Base-by-base conservation (phyloP, 371 early-diverging fungal genomes). In the Rhizopus delemar region DNA sequence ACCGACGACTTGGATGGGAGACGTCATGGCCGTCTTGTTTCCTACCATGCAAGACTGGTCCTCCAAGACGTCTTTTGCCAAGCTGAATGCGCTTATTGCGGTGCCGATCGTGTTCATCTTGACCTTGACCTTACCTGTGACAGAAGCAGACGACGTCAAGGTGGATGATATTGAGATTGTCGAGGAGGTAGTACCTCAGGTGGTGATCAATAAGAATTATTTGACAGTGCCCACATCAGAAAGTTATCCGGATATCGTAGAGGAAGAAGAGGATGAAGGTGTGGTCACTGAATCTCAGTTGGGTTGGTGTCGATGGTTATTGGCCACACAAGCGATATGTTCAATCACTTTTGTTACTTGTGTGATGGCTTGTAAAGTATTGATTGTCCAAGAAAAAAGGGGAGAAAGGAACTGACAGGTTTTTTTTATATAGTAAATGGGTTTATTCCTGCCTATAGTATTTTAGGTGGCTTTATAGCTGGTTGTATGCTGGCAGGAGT, bases 111-210 rank as follows among this genome's bases (percentile, higher is more conserved):
- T 82, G 0, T 59, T 88, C 2, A 5, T 85, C 4, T 66, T 88
- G 45, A 83, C 77, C 6, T 52, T 88, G 41, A 86, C 88, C 0
- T 53, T 88, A 22, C 86, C 88, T 33, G 83, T 86, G 31, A 81
- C 77, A 2, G 84, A 87, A 2, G 8, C 46, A 9, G 39, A 39
- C 0, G 39, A 39, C 8, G 12, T 39, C 9, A 12, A 39, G 33
- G 52, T 69, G 4, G 71, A 75, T 41, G 71, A 67, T 58, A 57
- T 71, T 36, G 64, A 71, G 48, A 67, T 69, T 4, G 6, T 33
- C 2, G 46, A 45, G 13, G 46, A 45, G n/a, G 46, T 6, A 6
- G 8, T 45, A 7, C 29, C 51, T 32, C 56, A 43, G 33, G 54
- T 41, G 13, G 50, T 43, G 12, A 22, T 43, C 31, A 35, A 11